Base-by-base conservation (phyloP, 257 asterid species). In the Mitragyna speciosa region DNA sequence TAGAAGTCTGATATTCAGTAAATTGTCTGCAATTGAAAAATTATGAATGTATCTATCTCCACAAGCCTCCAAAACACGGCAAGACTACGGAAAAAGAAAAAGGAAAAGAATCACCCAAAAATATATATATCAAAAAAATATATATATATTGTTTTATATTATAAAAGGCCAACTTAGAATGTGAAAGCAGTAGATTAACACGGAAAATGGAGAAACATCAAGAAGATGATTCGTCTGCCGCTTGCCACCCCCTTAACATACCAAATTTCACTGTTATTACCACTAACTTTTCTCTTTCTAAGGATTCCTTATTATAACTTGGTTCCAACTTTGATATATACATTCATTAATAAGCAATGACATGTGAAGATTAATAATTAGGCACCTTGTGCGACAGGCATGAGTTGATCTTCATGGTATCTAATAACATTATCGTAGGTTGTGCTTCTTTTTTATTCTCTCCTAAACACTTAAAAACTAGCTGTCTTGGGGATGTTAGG, bases 151-250 rank as follows among this genome's bases (percentile, higher is more conserved):
- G 39, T 43, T 2, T 43, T 43, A 43, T 48, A 8, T 3, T 1
- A 6, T 7, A 24, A 24, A 59, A 1, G 2, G 39, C 26, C 69
- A 9, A 56, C 9, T 39, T 15, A n/a, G 39, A 80, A 80, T 71
- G 72, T 45, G 82, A 79, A 79, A 26, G 63, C 63, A 76, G 91
- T 83, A 88, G 92, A 88, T 85, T 86, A n/a, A n/a, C n/a, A 83
- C 88, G 89, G 87, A 61, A 85, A 84, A 65, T 79, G 82, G 86
- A 82, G 83, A 84, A 86, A 84, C 89, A 75, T 70, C 82, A 87
- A 86, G 82, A 80, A 83, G 86, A 85, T 89, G 86, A 90, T 90
- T 87, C 92, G 76, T 73, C 82, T 48, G 76, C 84, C 83, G 77
- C 82, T 83, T 74, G 85, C 88, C 84, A 82, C 88, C 88, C n/a